A percentile compares a stretch with the other conserved stretches of the same genome.
Conservation (phyloP, 768 basidiomycete species). For the Lactarius indigo region DNA sequence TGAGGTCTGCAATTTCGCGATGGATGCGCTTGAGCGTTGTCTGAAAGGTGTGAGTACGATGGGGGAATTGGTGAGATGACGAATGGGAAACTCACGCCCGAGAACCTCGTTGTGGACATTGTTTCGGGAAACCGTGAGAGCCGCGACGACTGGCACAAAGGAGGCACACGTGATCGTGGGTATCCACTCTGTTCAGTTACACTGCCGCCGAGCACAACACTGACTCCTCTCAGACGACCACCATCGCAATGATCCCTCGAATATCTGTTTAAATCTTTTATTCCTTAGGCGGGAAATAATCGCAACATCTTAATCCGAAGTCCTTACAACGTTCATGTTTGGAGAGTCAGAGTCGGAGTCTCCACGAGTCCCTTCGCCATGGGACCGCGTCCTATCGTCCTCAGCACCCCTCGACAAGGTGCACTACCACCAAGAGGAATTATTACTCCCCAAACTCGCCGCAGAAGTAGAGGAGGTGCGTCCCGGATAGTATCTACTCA, state of each 20-base stretch:
- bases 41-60: slow-evolving; percentile 29
- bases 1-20: slow-evolving; percentile 73
- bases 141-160: not conserved
- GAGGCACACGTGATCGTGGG: slow-evolving; percentile 18
- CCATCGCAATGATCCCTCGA: slow-evolving; percentile 51
- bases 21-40: slow-evolving; percentile 80
- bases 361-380: slow-evolving; percentile 74
- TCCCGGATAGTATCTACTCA: not conserved
- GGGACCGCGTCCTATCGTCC: slow-evolving; percentile 67
- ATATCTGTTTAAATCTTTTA: slow-evolving; percentile 38
- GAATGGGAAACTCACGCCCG: slow-evolving; percentile 16
- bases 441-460: slow-evolving; percentile 57
- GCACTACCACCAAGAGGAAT: slow-evolving; percentile 29
- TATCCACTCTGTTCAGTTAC: not conserved
- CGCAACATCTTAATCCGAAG: not conserved
- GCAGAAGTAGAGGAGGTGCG: slow-evolving; percentile 70
- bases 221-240: not conserved
- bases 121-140: not conserved
- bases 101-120: slow-evolving; percentile 17
- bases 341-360: slow-evolving; percentile 81
- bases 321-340: slow-evolving; percentile 52
- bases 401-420: slow-evolving; percentile 35
- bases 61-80: not conserved
- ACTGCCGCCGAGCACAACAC: no score
- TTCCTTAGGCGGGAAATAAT: slow-evolving; percentile 15